Base-by-base conservation (phyloP, 2,329 filamentous ascomycete species). In the Graphilbum sp. region DNA sequence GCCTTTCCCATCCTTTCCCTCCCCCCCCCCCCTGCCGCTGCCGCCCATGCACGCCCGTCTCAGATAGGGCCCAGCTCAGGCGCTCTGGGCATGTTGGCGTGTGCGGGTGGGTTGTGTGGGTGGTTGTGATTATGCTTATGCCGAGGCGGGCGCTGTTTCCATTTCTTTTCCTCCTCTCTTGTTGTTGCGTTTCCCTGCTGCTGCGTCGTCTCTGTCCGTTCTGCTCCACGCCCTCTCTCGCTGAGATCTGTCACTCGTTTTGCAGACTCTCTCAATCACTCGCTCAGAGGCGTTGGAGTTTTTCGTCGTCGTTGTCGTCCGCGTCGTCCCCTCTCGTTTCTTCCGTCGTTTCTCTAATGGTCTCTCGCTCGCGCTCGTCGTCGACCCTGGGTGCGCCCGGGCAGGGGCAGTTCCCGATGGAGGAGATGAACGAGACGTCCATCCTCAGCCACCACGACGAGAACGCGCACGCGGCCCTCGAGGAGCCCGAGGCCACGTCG, bases 361-460 rank as follows among this genome's bases (percentile, higher is more conserved):
- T 15, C 27, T 35, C 27, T 27, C 16, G 9, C 35, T 34, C 32
- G 5, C 21, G 16, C 13, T n/a, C 32, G 20, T 24, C n/a, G 11
- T 17, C 32, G 27, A 20, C 12, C 4, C 31, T 6, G 11, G 4
- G 12, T 4, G 34, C 30, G 16, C 3, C 12, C 21, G 2, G 15
- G 17, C 16, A 32, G 24, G 35, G 9, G n/a, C 5, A 16, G 20
- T 5, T n/a, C 33, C 21, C 32, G 18, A n/a, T 16, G 29, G 33
- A 40, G 33, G 38, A 32, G 17, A 40, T 36, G 33, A 39, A 27
- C 18, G 38, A 40, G 38, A 34, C 17, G 16, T 18, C 32, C 16
- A 36, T 21, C 15, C 15, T 35, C 3, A 37, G 27, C 18, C 37
- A 41, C 20, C 36, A 35, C n/a, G 36, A 35, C n/a, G 32, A 34